Base-by-base conservation (phyloP, 208 protist species). In the Trypanosomatidae sp. region DNA sequence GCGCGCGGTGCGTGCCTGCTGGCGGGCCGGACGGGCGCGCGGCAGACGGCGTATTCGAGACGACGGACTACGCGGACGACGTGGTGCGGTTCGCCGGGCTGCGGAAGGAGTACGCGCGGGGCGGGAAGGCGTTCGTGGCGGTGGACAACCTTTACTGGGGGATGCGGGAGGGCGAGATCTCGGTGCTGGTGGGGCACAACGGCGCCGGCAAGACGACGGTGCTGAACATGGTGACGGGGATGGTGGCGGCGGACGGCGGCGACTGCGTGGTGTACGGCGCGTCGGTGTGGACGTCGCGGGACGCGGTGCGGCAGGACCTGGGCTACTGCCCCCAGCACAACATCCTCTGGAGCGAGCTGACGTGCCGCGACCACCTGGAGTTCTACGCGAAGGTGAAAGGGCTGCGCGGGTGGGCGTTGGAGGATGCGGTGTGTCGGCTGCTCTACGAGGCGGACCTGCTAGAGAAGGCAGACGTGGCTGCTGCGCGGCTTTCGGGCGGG, bases 301-400 rank as follows among this genome's bases (percentile, higher is more conserved):
- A 64, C 30, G 46, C 65, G 10, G 87, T 94, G 60, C 82, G 89
- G 2, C 79, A 90, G 55, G 67, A 90, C 47, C 92, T 98, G 46
- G 96, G 98, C 65, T 83, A 66, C 67, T 82, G 77, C 41, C 79
- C 82, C 66, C 62, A 95, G 33, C 78, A 95, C 69, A 77, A 81
- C 49, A 79, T 83, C 47, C 85, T 95, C 59, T 84, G 90, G 56
- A 71, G 84, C 49, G 76, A 97, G 43, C 91, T 99, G 44, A 98
- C 93, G 33, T 90, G 84, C 41, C 43, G 70, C 9, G 95, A 99
- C 66, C 95, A 98, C 76, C 76, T 99, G 13, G 62, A 83, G 72
- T 98, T 94, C 70, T 99, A 88, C 77, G 91, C 74, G 0, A 70
- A 69, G 36, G 80, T 99, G 49, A 98, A 98, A 67, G 96, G 94